A percentile compares a stretch with the other conserved stretches of the same genome.
Conservation (phyloP, 345 rosid species). For the Sonneratia alba region DNA sequence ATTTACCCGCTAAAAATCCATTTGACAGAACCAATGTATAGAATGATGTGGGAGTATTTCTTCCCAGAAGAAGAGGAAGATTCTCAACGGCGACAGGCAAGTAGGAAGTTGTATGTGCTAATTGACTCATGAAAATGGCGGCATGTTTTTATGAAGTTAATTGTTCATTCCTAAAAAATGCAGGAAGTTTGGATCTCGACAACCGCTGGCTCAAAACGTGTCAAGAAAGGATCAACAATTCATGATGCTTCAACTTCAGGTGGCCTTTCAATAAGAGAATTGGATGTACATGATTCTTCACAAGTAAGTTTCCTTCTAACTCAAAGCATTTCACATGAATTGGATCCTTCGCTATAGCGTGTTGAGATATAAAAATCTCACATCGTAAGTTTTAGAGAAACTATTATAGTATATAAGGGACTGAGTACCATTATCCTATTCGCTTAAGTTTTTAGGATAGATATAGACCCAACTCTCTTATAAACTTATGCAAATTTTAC, state of each 20-base stretch:
- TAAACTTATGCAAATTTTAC: too few relatives aligned
- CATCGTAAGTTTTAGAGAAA: too few relatives aligned
- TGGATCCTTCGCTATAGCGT: neutral
- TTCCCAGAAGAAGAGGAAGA: slow-evolving; percentile 98
- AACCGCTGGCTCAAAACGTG: slow-evolving; percentile 73
- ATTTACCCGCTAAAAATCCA: slow-evolving; percentile 93
- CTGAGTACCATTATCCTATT: too few relatives aligned
- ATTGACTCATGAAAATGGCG: neutral
- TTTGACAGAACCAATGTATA: slow-evolving; percentile 92
- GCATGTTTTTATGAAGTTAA: neutral
- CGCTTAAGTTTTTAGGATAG: too few relatives aligned
- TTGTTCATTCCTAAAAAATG: slow-evolving; percentile 15
- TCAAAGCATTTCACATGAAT: neutral
- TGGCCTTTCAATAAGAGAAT: slow-evolving; percentile 44
- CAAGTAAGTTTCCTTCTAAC: slow-evolving; percentile 20
- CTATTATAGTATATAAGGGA: too few relatives aligned
- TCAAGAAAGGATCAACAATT: slow-evolving; percentile 56
- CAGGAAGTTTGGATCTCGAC: slow-evolving; percentile 99
- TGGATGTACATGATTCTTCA: slow-evolving; percentile 37
- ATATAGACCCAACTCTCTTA: too few relatives aligned
- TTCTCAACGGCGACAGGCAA: slow-evolving; percentile 91
- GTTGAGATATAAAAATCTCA: too few relatives aligned
- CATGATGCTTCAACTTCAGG: slow-evolving; percentile 52
- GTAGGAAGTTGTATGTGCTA: slow-evolving; percentile 12
- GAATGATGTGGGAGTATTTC: slow-evolving; percentile 97